A percentile compares a stretch with the other conserved stretches of the same genome.
phyloP scores from a whole-genome alignment of 1,139 yeast species.

The Scheffersomyces segobiensis region DNA sequence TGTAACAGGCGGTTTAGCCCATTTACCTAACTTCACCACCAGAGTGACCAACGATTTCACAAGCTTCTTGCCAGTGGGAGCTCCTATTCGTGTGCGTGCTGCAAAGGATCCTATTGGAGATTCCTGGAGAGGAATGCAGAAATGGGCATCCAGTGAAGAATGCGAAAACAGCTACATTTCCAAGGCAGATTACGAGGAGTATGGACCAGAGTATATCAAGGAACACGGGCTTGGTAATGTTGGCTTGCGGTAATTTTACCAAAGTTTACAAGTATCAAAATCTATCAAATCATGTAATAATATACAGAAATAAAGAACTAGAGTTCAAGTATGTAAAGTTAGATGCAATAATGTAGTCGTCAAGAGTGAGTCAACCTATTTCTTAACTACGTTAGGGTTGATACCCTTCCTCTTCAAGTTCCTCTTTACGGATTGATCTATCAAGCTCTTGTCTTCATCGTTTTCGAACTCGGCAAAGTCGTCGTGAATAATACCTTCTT shows the following conservation, averaged over 20 bases:
- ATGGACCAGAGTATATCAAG: constrained; percentile 85
- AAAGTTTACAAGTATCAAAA: neutral
- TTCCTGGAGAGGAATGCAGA: constrained; percentile 94
- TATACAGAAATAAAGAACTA: neutral
- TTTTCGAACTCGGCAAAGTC: constrained; percentile 85
- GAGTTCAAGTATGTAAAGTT: neutral
- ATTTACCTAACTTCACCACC: constrained; percentile 62
- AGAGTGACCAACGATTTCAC: constrained; percentile 70
- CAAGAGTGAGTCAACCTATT: constrained; percentile 2
- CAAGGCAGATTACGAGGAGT: constrained; percentile 76
- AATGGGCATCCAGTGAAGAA: constrained; percentile 61
- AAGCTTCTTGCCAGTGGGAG: constrained; percentile 67
- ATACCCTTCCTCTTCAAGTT: constrained; percentile 78
- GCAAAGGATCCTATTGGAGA: constrained; percentile 74
- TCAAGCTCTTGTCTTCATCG: constrained; percentile 72
- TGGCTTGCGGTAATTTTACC: constrained; percentile 22
- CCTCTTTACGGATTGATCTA: constrained; percentile 72
- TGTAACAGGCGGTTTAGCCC: constrained; percentile 83
- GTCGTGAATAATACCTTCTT: constrained; percentile 78
- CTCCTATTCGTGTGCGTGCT: constrained; percentile 58
- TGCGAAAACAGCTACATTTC: constrained; percentile 56
- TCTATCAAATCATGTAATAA: neutral
- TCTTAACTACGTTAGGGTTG: constrained; percentile 52
- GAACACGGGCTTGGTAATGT: constrained; percentile 83
- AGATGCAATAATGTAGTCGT: neutral